Percentiles rank a stretch among this genome's conserved stretches.
These are phyloP conservation scores for Cryphonectria japonica DNA, from an alignment of 2,329 filamentous ascomycete genomes.

Conservation along the genomic window DNA sequence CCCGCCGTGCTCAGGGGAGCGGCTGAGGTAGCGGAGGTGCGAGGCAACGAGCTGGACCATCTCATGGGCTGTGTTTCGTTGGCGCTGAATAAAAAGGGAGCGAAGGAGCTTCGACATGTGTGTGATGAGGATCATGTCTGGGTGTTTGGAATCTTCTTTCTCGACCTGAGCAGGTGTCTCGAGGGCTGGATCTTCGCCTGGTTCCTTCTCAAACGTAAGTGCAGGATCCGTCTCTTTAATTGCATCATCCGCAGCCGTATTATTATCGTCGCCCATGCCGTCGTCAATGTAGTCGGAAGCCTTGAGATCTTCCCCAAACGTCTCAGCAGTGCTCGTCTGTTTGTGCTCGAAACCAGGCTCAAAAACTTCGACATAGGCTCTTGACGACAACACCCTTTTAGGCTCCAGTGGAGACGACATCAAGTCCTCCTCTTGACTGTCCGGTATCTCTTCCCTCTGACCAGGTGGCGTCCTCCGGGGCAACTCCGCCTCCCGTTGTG, in stretches of 20 bases:
- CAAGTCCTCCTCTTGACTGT: slow-evolving; percentile 42
- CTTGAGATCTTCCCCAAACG: not conserved
- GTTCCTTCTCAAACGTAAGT: not conserved
- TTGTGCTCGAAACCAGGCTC: not conserved
- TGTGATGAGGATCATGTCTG: slow-evolving; percentile 58
- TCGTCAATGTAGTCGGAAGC: not conserved
- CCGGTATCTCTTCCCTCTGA: slow-evolving; percentile 38
- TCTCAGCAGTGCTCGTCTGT: not conserved
- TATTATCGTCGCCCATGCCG: not conserved
- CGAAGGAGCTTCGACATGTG: slow-evolving; percentile 57
- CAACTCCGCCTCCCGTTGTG: slow-evolving; percentile 23
- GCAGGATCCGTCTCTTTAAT: not conserved
- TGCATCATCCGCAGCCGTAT: not conserved
- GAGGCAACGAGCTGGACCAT: slow-evolving; percentile 52
- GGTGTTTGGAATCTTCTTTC: slow-evolving; percentile 31
- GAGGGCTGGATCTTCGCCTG: not conserved
- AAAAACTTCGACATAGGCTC: not conserved
- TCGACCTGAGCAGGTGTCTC: not conserved
- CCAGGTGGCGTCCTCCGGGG: slow-evolving; percentile 9
- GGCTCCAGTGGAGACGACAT: slow-evolving; percentile 29
- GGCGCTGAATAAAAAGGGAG: slow-evolving; percentile 54
- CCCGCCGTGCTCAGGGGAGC: slow-evolving; percentile 40
- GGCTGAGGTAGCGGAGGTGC: slow-evolving; percentile 51
- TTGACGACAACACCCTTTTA: not conserved
- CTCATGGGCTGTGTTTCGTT: slow-evolving; percentile 51